Evolutionary conservation across 106 monocot species (phyloP), one percentile per base, ranked within the genome.

Genomic region (Amphibolis antarctica): DNA sequence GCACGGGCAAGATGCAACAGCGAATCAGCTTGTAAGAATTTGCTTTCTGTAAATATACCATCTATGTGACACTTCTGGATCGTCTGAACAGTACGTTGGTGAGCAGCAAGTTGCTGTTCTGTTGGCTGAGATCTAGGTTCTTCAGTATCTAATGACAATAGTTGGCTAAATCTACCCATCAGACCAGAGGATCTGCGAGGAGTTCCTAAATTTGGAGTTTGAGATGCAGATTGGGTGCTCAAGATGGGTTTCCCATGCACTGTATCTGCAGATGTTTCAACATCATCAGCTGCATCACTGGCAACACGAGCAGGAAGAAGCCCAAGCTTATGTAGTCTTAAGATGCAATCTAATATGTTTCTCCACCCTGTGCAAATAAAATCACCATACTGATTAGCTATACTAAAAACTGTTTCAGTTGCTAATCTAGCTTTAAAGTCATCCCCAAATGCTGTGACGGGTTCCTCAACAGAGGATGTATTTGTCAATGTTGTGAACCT

Each of bases 41-140:
- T 72, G 56, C 72, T 72, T 21, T 72, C 72, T 56, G 72, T 65
- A 23, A 72, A 72, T 18, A 72, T 72, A 30, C 64, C 65, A 20
- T 72, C 65, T 44, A 72, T 72, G 53, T 65, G 72, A 31, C 72
- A 72, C 55, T 72, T 72, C 55, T 72, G 72, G n/a, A 72, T 72
- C 9, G 56, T 65, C 57, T 72, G 72, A 57, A 72, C 31, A 42
- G 65, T 55, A 55, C 65, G 64, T 18, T 72, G 64, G 29, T 65
- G 72, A 45, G 72, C 72, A 28, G 72, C 72, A 46, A 72, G 65
- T 47, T 72, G 64, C 56, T 72, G 64, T 46, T 64, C 64, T 28
- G 72, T 72, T 44, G 72, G 72, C 13, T 72, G 72, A 27, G 72
- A 57, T 26, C 64, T 55, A 10, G 72, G 62, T 24, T 72, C 72